Evolutionary conservation across 2,329 filamentous ascomycete species (phyloP), one percentile per base, ranked within the genome.

Genomic region (Colletotrichum sp.): DNA sequence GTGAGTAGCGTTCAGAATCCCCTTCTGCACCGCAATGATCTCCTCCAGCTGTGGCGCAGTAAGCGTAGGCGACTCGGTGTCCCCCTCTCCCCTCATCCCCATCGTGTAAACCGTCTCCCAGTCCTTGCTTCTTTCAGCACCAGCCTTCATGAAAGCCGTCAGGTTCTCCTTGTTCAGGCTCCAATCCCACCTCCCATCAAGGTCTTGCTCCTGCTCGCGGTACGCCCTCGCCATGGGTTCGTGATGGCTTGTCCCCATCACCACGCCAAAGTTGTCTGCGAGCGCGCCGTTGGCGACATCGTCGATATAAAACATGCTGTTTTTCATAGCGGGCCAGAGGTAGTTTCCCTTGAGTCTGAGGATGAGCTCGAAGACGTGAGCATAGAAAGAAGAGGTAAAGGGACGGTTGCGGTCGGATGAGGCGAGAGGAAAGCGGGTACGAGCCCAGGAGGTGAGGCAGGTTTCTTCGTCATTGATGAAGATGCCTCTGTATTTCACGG

Each of bases 401-500:
- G 79, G 72, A 64, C 76, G 80, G 26, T 79, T 77, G 59, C 80
- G 80, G 74, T 80, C 78, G 59, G 77, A 79, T 2, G 71, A n/a
- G 30, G 76, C 80, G n/a, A 65, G 63, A 9, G 63, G 63, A 70
- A 88, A 91, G 59, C 87, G 88, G 16, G 83, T 84, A 68, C 88
- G 85, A 10, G 89, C 85, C 87, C 89, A 92, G 30, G 88, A 88
- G 0, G 89, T 91, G 67, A 92, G 81, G 6, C 87, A 89, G 0
- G 90, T 90, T 5, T 89, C 88, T 77, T 92, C 90, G 75, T 92
- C 90, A 77, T 92, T 92, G 81, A 92, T 85, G 81, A 92, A 92
- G 79, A 92, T 88, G 24, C 90, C 90, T 24, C 90, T 86, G 79
- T 90, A 92, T 77, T 90, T 91, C 76, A 92, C 87, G 5, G 88